These are phyloP conservation scores for Colletotrichum caudatum DNA, from an alignment of 2,329 filamentous ascomycete species.

Conservation along the genomic window DNA sequence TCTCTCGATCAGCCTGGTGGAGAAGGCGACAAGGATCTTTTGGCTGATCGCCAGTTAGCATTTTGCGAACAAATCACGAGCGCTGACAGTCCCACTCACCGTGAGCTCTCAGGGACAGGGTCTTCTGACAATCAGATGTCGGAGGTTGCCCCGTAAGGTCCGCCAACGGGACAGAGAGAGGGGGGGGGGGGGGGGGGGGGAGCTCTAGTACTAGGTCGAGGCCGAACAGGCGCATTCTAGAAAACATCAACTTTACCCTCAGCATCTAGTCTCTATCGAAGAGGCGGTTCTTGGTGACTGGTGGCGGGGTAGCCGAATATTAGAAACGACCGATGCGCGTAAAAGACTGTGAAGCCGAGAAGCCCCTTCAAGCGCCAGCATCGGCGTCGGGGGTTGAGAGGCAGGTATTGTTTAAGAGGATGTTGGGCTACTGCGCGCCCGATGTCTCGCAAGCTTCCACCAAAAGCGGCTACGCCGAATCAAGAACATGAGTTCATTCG, in stretches of 20 bases:
- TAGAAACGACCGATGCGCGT: background rate
- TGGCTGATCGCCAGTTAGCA: constrained; percentile 29
- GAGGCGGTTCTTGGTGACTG: background rate
- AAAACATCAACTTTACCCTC: background rate
- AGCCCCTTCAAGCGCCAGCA: background rate
- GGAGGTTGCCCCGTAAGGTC: background rate
- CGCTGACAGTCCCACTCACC: constrained; percentile 16
- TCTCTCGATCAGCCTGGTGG: background rate
- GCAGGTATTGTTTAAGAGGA: background rate
- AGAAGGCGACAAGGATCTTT: constrained; percentile 16
- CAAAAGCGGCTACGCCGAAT: constrained; percentile 16
- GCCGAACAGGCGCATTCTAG: background rate
- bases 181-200: too few species aligned
- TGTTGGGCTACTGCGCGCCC: background rate
- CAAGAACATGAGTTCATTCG: constrained; percentile 9
- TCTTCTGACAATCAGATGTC: background rate
- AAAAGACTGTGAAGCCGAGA: background rate
- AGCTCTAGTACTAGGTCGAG: background rate
- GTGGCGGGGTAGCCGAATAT: background rate
- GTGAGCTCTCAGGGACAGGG: constrained; percentile 21
- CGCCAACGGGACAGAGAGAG: background rate
- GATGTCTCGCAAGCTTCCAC: background rate
- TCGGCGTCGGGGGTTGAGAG: background rate
- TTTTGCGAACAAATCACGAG: constrained; percentile 8
- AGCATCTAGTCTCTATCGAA: background rate